Evolutionary conservation across 1,284 basidiomycete genomes (phyloP).

Genomic region (Tranzscheliella williamsii): DNA sequence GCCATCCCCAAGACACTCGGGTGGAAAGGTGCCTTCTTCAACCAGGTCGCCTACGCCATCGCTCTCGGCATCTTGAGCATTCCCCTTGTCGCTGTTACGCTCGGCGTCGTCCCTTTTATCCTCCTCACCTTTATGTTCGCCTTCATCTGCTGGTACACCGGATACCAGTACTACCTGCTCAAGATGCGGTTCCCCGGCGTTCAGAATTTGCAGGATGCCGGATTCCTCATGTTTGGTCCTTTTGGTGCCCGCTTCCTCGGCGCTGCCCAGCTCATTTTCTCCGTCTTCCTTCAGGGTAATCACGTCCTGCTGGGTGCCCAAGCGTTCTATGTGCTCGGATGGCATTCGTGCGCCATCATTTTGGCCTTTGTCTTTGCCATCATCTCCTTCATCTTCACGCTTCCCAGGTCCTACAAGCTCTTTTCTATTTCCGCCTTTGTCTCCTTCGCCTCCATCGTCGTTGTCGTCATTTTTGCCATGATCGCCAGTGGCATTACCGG

Average conservation of each 20-base stretch:
- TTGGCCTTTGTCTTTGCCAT: constrained; percentile 44
- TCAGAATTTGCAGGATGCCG: constrained; percentile 49
- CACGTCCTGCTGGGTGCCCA: constrained; percentile 49
- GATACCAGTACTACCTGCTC: constrained; percentile 44
- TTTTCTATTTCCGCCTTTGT: constrained; percentile 45
- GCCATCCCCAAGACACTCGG: constrained; percentile 45
- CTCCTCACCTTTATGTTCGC: constrained; percentile 42
- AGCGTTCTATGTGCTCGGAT: constrained; percentile 46
- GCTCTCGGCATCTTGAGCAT: constrained; percentile 51
- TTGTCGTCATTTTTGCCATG: constrained; percentile 51
- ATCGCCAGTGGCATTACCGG: constrained; percentile 48
- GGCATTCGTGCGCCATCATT: constrained; percentile 42
- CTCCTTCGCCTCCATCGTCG: constrained; percentile 50
- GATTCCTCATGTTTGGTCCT: constrained; percentile 48
- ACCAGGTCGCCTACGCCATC: constrained; percentile 48
- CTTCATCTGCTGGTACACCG: constrained; percentile 42
- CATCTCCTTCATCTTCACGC: constrained; percentile 49
- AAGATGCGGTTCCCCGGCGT: constrained; percentile 50
- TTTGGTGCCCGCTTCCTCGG: constrained; percentile 34
- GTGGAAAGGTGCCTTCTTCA: constrained; percentile 49
- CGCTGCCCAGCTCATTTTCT: constrained; percentile 36
- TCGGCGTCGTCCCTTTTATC: constrained; percentile 50
- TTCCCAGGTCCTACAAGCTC: constrained; percentile 51
- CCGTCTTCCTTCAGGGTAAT: constrained; percentile 48
- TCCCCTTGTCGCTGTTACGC: constrained; percentile 43